Base-by-base conservation (phyloP, 306 rosid species). In the Casuarina glauca region DNA sequence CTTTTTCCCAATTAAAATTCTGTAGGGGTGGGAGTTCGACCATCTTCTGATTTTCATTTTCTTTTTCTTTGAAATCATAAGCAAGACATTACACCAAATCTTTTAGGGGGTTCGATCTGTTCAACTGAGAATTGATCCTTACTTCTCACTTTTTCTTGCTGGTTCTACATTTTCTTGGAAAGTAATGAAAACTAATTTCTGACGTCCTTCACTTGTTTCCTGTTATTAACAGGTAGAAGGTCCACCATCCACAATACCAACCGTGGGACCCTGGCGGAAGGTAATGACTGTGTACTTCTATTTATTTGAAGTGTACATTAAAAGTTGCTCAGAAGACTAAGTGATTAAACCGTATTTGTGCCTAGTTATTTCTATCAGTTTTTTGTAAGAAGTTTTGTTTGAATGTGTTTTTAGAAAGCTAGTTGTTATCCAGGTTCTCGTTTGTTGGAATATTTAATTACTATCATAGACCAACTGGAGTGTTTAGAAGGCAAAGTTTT, bases 191-290 rank as follows among this genome's bases (percentile, higher is more conserved):
- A 16, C 35, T 39, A 32, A 11, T 66, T 67, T 67, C 71, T 17
- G 11, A 42, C 78, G 49, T 82, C 66, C 74, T 13, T 72, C 62
- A 60, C 67, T 20, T 62, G 76, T 77, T 73, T 75, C 48, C 10
- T 69, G 58, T 77, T 42, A 63, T 80, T 82, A 78, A 70, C 78
- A 93, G 98, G 87, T 96, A 50, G 97, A 91, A 52, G 96, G 88
- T 64, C 85, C 93, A 70, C 98, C 96, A 54, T 91, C 96, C 49
- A 39, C 77, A 82, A 85, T 86, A 46, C 90, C 97, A 57, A 84
- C 97, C 2, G 89, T 93, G 74, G 99, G 99, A 86, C 98, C 99
- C 77, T 96, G 99, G 99, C 87, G 99, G 83, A 96, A 93, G 98
- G 99, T 93, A 87, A 82, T 55, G 50, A 79, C 36, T 20, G 10